A percentile compares a stretch with the other conserved stretches of the same genome.
These are phyloP conservation scores for Rhizopogon rudus DNA, from an alignment of 768 basidiomycete species.

Conservation along the genomic window DNA sequence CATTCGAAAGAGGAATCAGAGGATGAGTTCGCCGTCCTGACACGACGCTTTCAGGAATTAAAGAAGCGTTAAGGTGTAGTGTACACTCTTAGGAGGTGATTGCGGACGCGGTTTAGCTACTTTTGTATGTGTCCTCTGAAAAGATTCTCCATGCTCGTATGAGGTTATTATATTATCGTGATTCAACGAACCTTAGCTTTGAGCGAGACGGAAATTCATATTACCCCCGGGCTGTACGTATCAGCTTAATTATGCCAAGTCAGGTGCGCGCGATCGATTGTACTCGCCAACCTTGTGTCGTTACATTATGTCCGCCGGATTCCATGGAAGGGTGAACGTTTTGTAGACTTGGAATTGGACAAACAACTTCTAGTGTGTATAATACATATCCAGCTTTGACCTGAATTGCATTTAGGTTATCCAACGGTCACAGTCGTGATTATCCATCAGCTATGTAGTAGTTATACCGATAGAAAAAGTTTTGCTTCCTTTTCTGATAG, in stretches of 20 bases:
- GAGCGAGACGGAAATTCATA: not conserved
- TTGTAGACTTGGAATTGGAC: not conserved
- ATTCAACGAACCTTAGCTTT: not conserved
- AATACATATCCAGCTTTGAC: too few relatives aligned
- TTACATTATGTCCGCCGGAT: not conserved
- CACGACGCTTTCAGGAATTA: constrained; percentile 78
- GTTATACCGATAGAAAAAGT: not conserved
- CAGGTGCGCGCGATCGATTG: not conserved
- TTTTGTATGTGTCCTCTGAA: not conserved
- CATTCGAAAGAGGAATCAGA: constrained; percentile 27
- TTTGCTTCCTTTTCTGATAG: not conserved
- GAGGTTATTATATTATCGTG: not conserved
- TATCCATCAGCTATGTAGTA: not conserved
- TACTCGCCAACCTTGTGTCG: not conserved
- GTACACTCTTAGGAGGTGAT: not conserved
- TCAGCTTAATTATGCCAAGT: constrained; percentile 2
- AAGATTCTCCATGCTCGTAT: not conserved
- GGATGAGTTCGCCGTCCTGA: constrained; percentile 73
- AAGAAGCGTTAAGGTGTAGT: constrained; percentile 60
- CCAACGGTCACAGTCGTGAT: not conserved
- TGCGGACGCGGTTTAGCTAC: not conserved
- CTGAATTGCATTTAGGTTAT: too few relatives aligned
- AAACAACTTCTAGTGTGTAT: not conserved
- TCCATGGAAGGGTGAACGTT: not conserved
- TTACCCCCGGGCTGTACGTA: constrained; percentile 4